These are phyloP conservation scores for Suhomyces choctaworum DNA, from an alignment of 1,139 yeast species.

Conservation along the genomic window DNA sequence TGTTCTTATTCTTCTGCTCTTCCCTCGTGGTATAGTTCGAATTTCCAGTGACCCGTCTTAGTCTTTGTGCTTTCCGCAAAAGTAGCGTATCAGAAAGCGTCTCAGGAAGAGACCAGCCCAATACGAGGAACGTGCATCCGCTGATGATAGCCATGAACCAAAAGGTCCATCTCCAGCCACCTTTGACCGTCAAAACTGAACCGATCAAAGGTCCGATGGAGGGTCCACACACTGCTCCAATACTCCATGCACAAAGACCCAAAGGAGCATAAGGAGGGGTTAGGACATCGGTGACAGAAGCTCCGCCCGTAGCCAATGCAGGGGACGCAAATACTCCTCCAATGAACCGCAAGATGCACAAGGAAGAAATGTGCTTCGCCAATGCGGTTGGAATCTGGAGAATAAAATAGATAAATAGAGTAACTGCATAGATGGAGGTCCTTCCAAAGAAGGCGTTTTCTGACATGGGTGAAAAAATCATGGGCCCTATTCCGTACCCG, in stretches of 20 bases:
- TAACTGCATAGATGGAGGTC: constrained; percentile 34
- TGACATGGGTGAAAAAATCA: constrained; percentile 39
- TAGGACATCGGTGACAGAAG: constrained; percentile 32
- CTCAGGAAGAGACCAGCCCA: constrained; percentile 35
- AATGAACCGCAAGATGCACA: constrained; percentile 33
- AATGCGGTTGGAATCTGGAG: constrained; percentile 36
- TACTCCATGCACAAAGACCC: constrained; percentile 36
- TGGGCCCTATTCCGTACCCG: constrained; percentile 42
- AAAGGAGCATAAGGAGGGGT: constrained; percentile 29
- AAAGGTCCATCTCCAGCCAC: constrained; percentile 41
- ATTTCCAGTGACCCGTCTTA: constrained; percentile 36
- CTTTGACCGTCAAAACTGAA: constrained; percentile 27
- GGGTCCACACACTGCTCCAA: constrained; percentile 38
- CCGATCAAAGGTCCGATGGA: constrained; percentile 40
- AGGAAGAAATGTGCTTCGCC: constrained; percentile 28
- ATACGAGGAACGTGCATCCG: constrained; percentile 28
- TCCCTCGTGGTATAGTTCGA: constrained; percentile 29
- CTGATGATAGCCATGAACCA: constrained; percentile 37
- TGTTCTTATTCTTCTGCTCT: constrained; percentile 23
- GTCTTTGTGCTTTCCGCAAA: constrained; percentile 35
- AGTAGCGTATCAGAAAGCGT: constrained; percentile 34
- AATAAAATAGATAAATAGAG: constrained; percentile 30
- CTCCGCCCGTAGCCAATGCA: constrained; percentile 39
- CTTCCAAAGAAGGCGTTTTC: constrained; percentile 54
- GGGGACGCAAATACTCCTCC: constrained; percentile 39